phyloP scores from a whole-genome alignment of 2,329 filamentous ascomycete species.

The Alternaria rosae region DNA sequence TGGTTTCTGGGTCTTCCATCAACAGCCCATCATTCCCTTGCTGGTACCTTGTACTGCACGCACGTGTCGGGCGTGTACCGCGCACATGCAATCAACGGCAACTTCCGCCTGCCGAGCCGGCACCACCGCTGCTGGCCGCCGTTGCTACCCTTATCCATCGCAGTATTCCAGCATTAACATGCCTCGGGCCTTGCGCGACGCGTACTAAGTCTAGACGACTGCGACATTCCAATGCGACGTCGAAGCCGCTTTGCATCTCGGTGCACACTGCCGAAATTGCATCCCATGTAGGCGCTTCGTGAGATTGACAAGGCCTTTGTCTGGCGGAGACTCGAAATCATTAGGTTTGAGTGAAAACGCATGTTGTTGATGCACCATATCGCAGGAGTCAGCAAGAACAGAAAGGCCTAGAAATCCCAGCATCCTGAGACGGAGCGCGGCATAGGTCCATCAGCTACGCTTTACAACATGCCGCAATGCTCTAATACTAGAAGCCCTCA shows the following conservation, averaged over 20 bases:
- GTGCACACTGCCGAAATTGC: slow-evolving; percentile 8
- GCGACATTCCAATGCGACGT: slow-evolving; percentile 27
- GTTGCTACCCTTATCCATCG: slow-evolving; percentile 11
- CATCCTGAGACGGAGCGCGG: neutral
- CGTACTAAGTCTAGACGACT: slow-evolving; percentile 4
- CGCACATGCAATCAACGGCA: neutral
- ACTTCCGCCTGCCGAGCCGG: slow-evolving; percentile 3
- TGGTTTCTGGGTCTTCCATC: neutral
- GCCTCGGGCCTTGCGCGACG: slow-evolving; percentile 2
- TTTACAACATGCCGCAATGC: neutral
- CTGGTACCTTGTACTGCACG: neutral
- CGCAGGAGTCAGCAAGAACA: neutral
- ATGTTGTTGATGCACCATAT: neutral
- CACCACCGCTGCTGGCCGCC: slow-evolving; percentile 7
- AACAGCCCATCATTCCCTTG: neutral
- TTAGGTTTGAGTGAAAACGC: neutral
- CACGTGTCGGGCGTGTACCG: neutral
- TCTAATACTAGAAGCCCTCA: neutral
- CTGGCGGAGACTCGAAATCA: neutral
- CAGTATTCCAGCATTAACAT: slow-evolving; percentile 13
- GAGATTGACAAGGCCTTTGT: neutral
- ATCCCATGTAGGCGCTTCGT: neutral
- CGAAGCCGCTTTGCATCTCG: neutral
- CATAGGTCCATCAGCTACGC: neutral
- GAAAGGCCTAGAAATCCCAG: neutral